These are phyloP conservation scores for Davidsoniella neocaledoniae DNA, from an alignment of 2,329 filamentous ascomycete genomes.

Conservation along the genomic window DNA sequence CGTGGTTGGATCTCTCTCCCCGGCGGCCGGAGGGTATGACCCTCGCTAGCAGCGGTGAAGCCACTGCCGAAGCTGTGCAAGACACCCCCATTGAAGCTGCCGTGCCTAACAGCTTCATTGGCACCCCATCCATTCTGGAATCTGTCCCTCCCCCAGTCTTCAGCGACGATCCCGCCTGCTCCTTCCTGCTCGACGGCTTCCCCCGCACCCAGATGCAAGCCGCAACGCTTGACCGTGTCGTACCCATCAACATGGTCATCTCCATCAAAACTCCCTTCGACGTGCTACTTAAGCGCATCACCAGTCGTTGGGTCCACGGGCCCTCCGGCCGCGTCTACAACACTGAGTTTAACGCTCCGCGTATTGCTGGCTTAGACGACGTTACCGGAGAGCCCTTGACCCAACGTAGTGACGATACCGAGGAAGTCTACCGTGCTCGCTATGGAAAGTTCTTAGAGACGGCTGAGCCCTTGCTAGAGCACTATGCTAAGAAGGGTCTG, in stretches of 20 bases:
- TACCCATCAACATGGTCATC: conserved; percentile 91
- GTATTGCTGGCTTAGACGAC: conserved; percentile 67
- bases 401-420: conserved; percentile 70
- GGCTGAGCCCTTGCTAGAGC: conserved; percentile 67
- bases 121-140: conserved; percentile 17
- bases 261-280: conserved; percentile 70
- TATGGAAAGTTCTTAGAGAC: conserved; percentile 76
- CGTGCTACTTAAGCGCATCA: conserved; percentile 78
- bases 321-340: conserved; percentile 90
- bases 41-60: conserved; percentile 15
- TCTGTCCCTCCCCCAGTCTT: conserved; percentile 26
- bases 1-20: conserved; percentile 64
- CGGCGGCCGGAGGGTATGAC: conserved; percentile 16
- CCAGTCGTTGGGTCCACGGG: conserved; percentile 84
- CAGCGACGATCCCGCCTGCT: conserved; percentile 58
- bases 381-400: conserved; percentile 75
- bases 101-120: conserved; percentile 23
- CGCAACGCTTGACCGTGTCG: conserved; percentile 53
- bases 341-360: conserved; percentile 77
- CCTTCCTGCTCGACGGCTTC: conserved; percentile 92
- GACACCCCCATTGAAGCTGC: conserved; percentile 22
- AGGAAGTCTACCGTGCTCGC: conserved; percentile 68
- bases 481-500: conserved; percentile 72
- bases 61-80: conserved; percentile 14
- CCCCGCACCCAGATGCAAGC: conserved; percentile 78